Percentiles rank a stretch among this genome's conserved stretches.
Conservation (phyloP, 495 filamentous ascomycete species). For the Trichocladium uniseriatum region DNA sequence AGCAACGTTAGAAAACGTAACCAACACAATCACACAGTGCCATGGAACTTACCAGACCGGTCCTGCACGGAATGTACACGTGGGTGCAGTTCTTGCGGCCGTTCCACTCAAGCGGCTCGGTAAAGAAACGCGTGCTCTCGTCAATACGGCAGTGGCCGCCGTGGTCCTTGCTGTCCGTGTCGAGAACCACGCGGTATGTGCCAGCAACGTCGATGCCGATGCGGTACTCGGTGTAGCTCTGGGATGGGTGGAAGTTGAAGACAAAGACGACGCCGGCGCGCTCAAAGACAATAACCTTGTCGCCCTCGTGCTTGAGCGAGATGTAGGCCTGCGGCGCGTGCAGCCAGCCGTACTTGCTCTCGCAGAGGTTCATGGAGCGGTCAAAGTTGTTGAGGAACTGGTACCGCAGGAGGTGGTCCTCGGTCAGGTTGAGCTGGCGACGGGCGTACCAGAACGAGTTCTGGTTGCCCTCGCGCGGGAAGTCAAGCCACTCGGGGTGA, state of each 20-base stretch:
- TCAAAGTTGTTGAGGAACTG: slow-evolving; percentile 92
- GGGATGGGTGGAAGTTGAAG: slow-evolving; percentile 89
- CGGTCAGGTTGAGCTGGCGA: slow-evolving; percentile 86
- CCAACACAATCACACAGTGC: no score
- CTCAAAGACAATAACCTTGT: slow-evolving; percentile 96
- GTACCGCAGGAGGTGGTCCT: slow-evolving; percentile 80
- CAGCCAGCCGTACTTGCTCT: slow-evolving; percentile 89
- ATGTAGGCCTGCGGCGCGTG: slow-evolving; percentile 81
- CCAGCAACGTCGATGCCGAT: slow-evolving; percentile 77
- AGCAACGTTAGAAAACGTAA: neutral
- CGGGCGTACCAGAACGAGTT: slow-evolving; percentile 97
- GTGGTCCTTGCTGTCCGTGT: slow-evolving; percentile 66
- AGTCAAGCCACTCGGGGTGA: slow-evolving; percentile 98
- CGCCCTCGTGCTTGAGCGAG: slow-evolving; percentile 83
- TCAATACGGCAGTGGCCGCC: slow-evolving; percentile 74
- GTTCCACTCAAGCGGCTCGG: slow-evolving; percentile 83
- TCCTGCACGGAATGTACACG: slow-evolving; percentile 79
- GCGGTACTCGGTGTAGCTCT: slow-evolving; percentile 86
- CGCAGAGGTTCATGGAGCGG: slow-evolving; percentile 75
- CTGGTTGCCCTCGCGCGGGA: slow-evolving; percentile 86
- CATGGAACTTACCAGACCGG: slow-evolving; percentile 80
- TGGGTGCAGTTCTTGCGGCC: slow-evolving; percentile 79
- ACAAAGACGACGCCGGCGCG: slow-evolving; percentile 82
- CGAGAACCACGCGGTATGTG: slow-evolving; percentile 81
- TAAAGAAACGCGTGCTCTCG: slow-evolving; percentile 76